Evolutionary conservation across 768 basidiomycete species (phyloP).

Genomic region (Mrakia frigida): DNA sequence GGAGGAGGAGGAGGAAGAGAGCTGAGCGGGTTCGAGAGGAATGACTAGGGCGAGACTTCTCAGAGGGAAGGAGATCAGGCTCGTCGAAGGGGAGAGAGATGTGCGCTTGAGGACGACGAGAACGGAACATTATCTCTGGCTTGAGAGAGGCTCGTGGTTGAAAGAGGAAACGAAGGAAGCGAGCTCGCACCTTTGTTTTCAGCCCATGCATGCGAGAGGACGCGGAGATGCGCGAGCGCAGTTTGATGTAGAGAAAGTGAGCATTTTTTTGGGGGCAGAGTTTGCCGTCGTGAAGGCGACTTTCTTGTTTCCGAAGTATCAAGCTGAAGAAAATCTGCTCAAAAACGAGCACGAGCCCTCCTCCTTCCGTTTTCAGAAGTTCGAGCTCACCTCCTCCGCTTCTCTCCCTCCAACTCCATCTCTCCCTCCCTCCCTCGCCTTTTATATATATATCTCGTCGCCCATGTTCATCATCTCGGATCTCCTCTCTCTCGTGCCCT

Average conservation of each 20-base stretch:
- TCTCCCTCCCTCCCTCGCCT: neutral
- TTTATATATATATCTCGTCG: neutral
- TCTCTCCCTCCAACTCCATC: neutral
- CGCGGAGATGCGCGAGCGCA: no score
- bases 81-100: neutral
- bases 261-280: no score
- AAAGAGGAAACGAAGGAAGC: neutral
- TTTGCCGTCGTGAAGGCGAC: no score
- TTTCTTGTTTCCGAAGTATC: no score
- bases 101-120: neutral
- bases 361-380: no score
- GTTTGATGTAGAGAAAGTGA: no score
- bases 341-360: neutral
- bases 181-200: no score
- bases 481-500: conserved; percentile 29
- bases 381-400: neutral
- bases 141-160: neutral
- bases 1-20: neutral
- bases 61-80: no score
- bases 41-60: no score
- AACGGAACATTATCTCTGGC: neutral
- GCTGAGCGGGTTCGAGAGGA: neutral
- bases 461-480: conserved; percentile 21
- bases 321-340: neutral
- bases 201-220: no score